Conservation (phyloP, 208 protist species). For the Wallacemonas sp. region DNA sequence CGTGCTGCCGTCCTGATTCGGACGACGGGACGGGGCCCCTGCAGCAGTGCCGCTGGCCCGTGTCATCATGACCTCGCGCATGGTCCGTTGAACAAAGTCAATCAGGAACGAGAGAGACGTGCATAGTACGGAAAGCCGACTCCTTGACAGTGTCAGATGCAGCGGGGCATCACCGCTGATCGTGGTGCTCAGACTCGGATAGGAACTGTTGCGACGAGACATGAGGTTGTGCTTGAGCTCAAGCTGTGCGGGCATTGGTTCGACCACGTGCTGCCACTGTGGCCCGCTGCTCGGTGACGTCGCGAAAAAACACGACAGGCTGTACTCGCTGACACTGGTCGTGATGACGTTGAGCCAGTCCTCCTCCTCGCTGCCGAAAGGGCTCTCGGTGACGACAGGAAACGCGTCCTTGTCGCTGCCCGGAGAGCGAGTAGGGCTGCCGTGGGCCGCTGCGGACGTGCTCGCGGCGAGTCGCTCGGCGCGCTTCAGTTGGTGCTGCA, state of each 20-base stretch:
- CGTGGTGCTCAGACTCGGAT: not conserved
- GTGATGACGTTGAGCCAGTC: slow-evolving; percentile 45
- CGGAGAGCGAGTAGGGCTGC: not conserved
- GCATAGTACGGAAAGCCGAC: slow-evolving; percentile 42
- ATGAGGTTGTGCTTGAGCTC: slow-evolving; percentile 28
- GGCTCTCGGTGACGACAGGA: not conserved
- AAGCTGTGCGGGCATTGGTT: slow-evolving; percentile 2
- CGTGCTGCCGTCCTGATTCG: no score
- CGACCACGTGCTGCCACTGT: slow-evolving; percentile 19
- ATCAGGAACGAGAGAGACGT: slow-evolving; percentile 32
- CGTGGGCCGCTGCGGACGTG: not conserved
- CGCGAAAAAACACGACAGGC: slow-evolving; percentile 10
- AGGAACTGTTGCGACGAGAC: slow-evolving; percentile 20
- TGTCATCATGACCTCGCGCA: slow-evolving; percentile 17
- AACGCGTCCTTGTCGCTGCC: not conserved
- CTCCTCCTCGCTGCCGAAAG: slow-evolving; percentile 26
- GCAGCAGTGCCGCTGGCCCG: no score
- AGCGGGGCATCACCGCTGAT: slow-evolving; percentile 7
- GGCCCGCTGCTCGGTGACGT: not conserved
- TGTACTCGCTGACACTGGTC: slow-evolving; percentile 20
- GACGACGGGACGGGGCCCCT: no score
- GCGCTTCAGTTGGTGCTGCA: slow-evolving; percentile 13
- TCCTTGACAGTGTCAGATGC: slow-evolving; percentile 22
- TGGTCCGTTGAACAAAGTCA: slow-evolving; percentile 29
- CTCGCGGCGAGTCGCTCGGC: not conserved